Base-by-base conservation (phyloP, 345 rosid species). In the Eucalyptus dawsonii region DNA sequence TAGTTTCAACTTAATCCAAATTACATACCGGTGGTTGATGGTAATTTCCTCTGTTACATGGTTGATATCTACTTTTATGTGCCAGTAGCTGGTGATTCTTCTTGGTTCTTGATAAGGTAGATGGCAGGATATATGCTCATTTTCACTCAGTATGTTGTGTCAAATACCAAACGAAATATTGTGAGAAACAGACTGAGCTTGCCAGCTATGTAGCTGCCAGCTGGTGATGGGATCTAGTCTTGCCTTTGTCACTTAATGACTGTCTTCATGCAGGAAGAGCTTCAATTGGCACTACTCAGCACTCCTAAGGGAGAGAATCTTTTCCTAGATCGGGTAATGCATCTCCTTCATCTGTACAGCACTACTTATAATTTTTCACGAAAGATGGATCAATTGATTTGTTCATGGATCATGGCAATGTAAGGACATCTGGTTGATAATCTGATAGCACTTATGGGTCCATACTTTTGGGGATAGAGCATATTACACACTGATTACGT, bases 301-400 rank as follows among this genome's bases (percentile, higher is more conserved):
- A 91, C 94, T 91, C 93, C 95, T 22, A 56, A 16, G 17, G 94
- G 96, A 44, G 99, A 95, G 93, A 96, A 96, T 92, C 96, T 97
- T 72, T 96, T 97, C 92, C 93, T 96, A n/a, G 99, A 96, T 86
- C 90, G 97, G 99, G 99, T 97, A 93, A 93, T 92, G 67, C 51
- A 19, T 88, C 53, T 88, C 54, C 86, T 91, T 86, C 42, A 29
- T 50, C 56, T 87, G 83, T 62, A 37, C 4, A 2, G 45, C 13
- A 13, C 45, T 37, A 42, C 27, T 37, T 72, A 37, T 11, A 37
- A 72, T 37, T 72, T 72, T 72, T 72, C 81, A 72, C 8, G 12
- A 21, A 19, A 72, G 83, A 72, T 19, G 83, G 83, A 6, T 72
- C 44, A 6, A 19, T 72, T 72, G 45, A 72, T 37, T 19, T 19